Conservation (phyloP, 192 early-diverging fungal species). For the Coemansia guatemalensis region DNA sequence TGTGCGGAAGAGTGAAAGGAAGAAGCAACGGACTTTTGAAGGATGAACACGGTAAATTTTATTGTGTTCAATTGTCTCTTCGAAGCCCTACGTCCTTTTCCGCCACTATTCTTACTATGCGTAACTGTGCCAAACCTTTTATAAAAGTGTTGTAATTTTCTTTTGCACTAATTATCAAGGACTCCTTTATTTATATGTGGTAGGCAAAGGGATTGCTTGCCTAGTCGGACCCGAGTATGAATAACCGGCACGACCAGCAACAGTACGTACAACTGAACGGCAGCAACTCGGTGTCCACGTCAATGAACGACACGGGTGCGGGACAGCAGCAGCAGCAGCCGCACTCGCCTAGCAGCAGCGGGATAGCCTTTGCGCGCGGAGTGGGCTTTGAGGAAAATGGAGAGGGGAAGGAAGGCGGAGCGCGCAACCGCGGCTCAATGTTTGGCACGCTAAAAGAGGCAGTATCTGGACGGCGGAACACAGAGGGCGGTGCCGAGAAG, state of each 20-base stretch:
- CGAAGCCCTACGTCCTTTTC: not conserved
- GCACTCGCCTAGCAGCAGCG: conserved; percentile 14
- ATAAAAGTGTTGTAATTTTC: not conserved
- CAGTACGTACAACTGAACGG: conserved; percentile 37
- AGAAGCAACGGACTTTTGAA: not conserved
- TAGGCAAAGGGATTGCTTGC: not conserved
- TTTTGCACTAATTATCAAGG: not conserved
- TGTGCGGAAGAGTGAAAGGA: not conserved
- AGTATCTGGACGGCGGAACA: conserved; percentile 8
- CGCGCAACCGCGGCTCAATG: conserved; percentile 11
- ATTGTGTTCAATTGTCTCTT: not conserved
- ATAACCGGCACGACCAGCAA: conserved; percentile 22
- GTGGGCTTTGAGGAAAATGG: conserved; percentile 41
- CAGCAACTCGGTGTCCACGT: conserved; percentile 16
- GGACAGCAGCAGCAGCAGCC: conserved; percentile 10
- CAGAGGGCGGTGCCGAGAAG: conserved; percentile 2
- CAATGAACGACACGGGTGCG: conserved; percentile 17
- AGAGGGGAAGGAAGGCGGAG: conserved; percentile 6
- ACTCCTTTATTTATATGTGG: not conserved
- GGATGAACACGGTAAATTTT: not conserved
- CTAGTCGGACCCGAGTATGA: conserved; percentile 15
- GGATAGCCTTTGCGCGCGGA: conserved; percentile 36
- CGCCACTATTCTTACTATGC: not conserved
- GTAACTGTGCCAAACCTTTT: not conserved
- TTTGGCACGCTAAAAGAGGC: conserved; percentile 35